A percentile compares a stretch with the other conserved stretches of the same genome.
Evolutionary conservation across 768 basidiomycete genomes (phyloP).

Genomic region (Termitomyces heimii): DNA sequence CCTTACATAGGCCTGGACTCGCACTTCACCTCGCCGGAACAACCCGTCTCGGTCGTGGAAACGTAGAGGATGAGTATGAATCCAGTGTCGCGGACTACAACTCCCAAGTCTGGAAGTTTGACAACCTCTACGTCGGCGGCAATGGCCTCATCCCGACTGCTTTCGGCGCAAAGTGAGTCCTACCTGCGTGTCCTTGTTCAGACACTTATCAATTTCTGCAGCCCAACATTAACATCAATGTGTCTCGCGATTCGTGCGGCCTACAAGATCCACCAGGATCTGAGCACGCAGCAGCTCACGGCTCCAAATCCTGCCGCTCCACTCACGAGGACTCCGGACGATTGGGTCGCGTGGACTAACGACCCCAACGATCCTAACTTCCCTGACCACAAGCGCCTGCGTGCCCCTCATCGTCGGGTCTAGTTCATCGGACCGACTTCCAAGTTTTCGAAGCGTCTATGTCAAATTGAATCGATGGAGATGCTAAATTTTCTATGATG

Average conservation of each 20-base stretch:
- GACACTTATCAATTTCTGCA: background rate
- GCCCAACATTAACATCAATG: conserved; percentile 1
- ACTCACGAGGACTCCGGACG: background rate
- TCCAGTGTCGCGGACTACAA: background rate
- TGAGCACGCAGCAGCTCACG: background rate
- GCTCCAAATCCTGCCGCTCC: background rate
- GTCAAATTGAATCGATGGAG: background rate
- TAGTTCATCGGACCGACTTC: background rate
- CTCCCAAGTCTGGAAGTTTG: background rate
- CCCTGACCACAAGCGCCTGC: background rate
- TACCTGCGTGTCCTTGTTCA: background rate
- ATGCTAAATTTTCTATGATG: background rate
- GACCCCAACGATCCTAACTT: background rate
- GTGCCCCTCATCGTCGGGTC: background rate
- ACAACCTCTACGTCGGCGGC: background rate
- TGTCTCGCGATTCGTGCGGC: background rate
- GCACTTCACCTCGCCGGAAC: background rate
- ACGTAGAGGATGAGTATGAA: background rate
- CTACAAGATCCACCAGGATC: background rate
- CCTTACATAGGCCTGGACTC: background rate
- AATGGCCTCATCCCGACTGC: background rate
- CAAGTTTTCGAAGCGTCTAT: background rate
- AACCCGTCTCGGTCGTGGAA: background rate
- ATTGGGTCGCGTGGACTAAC: background rate
- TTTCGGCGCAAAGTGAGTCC: background rate